Evolutionary conservation across 164 flowering plant species (phyloP).

Genomic region (Amborella trichopoda): DNA sequence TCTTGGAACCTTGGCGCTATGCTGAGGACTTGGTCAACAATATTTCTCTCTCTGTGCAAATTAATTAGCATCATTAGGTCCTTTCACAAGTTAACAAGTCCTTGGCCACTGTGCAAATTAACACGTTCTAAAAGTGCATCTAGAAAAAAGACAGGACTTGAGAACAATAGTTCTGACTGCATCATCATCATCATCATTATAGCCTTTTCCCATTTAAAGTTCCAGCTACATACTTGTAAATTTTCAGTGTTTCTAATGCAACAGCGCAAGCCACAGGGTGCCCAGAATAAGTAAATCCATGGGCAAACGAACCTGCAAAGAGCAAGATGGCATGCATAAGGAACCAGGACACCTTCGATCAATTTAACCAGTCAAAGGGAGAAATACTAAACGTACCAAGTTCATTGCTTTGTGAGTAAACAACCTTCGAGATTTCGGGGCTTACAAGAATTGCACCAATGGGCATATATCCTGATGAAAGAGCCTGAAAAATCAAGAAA

Average conservation of each 20-base stretch:
- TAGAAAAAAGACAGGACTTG: no score
- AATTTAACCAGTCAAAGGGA: background rate
- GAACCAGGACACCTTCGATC: no score
- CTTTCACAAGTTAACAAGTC: no score
- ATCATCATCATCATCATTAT: no score
- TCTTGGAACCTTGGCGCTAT: constrained; percentile 78
- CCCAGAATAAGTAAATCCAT: constrained; percentile 98
- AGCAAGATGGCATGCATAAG: constrained; percentile 1
- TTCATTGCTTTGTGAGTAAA: constrained; percentile 79
- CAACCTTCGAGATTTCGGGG: constrained; percentile 81
- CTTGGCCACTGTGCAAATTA: no score
- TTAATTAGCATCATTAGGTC: no score
- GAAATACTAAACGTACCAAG: constrained; percentile 71
- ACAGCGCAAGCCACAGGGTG: constrained; percentile 98
- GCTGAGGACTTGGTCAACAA: constrained; percentile 46
- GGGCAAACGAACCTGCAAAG: constrained; percentile 64
- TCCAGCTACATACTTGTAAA: constrained; percentile 54
- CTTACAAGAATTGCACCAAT: constrained; percentile 94
- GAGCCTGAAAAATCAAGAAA: constrained; percentile 45
- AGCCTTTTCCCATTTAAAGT: no score
- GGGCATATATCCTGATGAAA: constrained; percentile 89
- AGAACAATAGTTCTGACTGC: no score
- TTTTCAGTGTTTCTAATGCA: constrained; percentile 80
- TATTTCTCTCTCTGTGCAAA: constrained; percentile 72
- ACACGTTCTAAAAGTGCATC: no score